Evolutionary conservation across 140 eudicot species (phyloP).

Genomic region (Anethum foeniculum): DNA sequence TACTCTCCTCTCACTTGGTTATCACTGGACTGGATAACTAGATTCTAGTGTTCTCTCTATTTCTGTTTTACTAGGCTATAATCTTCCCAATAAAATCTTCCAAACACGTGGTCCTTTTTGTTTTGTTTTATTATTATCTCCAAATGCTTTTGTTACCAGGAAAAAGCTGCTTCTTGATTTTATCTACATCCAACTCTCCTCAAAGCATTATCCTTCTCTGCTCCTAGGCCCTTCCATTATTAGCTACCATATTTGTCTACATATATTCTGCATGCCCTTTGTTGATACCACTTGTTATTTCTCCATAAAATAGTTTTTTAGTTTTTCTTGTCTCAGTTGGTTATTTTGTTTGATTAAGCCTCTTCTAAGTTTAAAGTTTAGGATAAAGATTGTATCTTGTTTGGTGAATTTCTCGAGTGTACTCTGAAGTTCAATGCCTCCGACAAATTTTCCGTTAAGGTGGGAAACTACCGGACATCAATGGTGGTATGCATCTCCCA

Average conservation of each 20-base stretch:
- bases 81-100: neutral
- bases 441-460: slow-evolving; percentile 15
- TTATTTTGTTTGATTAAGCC: neutral
- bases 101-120: neutral
- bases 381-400: neutral
- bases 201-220: neutral
- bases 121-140: slow-evolving; percentile 16
- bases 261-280: neutral
- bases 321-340: neutral
- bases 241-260: neutral
- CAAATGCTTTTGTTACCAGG: neutral
- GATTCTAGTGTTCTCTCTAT: neutral
- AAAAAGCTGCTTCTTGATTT: slow-evolving; percentile 9
- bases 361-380: neutral
- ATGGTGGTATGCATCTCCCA: slow-evolving; percentile 34
- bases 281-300: neutral
- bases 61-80: neutral
- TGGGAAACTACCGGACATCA: slow-evolving; percentile 34
- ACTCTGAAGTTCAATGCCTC: slow-evolving; percentile 12
- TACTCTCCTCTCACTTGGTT: neutral
- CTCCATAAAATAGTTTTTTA: neutral
- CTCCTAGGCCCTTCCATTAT: neutral
- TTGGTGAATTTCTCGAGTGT: neutral
- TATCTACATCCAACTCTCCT: neutral
- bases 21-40: slow-evolving; percentile 7